These are phyloP conservation scores for Yueomyces sp. DNA, from an alignment of 1,139 yeast genomes.

Conservation along the genomic window DNA sequence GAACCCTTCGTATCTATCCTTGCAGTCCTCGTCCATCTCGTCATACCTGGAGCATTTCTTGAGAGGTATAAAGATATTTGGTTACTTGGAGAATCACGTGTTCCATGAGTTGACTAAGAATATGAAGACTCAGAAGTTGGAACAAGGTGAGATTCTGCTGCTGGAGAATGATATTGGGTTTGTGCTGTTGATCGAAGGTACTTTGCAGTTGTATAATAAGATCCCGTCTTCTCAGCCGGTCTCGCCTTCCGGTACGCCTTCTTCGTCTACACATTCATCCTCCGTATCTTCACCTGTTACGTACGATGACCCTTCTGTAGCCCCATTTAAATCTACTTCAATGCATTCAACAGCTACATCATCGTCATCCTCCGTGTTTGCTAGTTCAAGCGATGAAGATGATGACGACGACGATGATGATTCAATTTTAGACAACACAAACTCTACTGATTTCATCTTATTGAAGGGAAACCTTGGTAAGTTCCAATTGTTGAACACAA, in stretches of 20 bases:
- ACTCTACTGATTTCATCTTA: constrained; percentile 26
- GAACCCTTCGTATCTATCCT: neutral
- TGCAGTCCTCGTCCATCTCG: neutral
- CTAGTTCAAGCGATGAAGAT: constrained; percentile 1
- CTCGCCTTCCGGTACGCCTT: neutral
- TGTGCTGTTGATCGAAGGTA: constrained; percentile 89
- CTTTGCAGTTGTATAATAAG: constrained; percentile 65
- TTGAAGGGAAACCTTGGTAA: constrained; percentile 30
- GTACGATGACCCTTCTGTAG: neutral
- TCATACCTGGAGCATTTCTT: constrained; percentile 79
- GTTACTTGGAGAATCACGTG: constrained; percentile 79
- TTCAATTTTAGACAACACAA: constrained; percentile 4
- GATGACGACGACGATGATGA: constrained; percentile 7
- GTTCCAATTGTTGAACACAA: constrained; percentile 71
- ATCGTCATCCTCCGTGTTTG: neutral
- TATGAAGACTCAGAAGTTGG: constrained; percentile 79
- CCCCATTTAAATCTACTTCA: neutral
- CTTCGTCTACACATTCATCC: neutral
- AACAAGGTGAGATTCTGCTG: constrained; percentile 61
- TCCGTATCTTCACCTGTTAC: neutral
- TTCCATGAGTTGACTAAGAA: constrained; percentile 87
- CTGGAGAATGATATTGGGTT: constrained; percentile 73
- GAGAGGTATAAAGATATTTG: constrained; percentile 85
- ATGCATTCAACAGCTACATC: constrained; percentile 2
- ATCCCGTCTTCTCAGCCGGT: constrained; percentile 12